These are phyloP conservation scores for Arachnomyces sp. DNA, from an alignment of 2,329 filamentous ascomycete species.

Conservation along the genomic window DNA sequence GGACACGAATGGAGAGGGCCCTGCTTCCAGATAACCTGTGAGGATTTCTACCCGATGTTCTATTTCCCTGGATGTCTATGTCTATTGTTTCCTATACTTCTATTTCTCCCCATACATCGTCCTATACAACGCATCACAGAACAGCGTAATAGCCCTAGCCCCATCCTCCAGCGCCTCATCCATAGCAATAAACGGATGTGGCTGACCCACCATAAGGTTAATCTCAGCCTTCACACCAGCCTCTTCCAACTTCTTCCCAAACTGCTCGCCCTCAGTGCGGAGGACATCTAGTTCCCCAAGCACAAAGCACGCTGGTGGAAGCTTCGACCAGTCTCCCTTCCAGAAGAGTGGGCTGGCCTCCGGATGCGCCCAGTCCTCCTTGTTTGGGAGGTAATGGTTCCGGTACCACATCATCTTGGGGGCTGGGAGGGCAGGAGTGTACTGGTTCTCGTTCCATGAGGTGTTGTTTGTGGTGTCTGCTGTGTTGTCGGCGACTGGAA, in stretches of 20 bases:
- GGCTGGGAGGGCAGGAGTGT: constrained; percentile 45
- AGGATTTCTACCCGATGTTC: no score
- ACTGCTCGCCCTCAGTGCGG: constrained; percentile 45
- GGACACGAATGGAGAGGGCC: no score
- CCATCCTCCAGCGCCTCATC: constrained; percentile 47
- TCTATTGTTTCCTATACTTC: no score
- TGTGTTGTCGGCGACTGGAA: constrained; percentile 53
- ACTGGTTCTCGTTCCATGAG: constrained; percentile 45
- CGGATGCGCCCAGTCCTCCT: constrained; percentile 38
- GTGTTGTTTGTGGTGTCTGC: constrained; percentile 37
- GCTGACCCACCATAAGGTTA: constrained; percentile 47
- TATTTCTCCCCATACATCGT: constrained; percentile 6
- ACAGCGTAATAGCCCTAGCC: constrained; percentile 41
- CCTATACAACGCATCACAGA: constrained; percentile 30
- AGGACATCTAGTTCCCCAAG: constrained; percentile 51
- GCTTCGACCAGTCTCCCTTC: constrained; percentile 39
- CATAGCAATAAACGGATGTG: constrained; percentile 53
- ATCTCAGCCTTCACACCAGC: constrained; percentile 43
- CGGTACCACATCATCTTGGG: constrained; percentile 55
- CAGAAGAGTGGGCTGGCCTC: constrained; percentile 50
- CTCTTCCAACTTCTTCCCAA: constrained; percentile 40
- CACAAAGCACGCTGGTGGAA: constrained; percentile 46
- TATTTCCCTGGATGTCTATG: no score
- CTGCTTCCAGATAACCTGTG: no score
- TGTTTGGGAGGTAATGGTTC: constrained; percentile 47